Conservation (phyloP, 2,329 filamentous ascomycete genomes). For the Monosporascus sp. region DNA sequence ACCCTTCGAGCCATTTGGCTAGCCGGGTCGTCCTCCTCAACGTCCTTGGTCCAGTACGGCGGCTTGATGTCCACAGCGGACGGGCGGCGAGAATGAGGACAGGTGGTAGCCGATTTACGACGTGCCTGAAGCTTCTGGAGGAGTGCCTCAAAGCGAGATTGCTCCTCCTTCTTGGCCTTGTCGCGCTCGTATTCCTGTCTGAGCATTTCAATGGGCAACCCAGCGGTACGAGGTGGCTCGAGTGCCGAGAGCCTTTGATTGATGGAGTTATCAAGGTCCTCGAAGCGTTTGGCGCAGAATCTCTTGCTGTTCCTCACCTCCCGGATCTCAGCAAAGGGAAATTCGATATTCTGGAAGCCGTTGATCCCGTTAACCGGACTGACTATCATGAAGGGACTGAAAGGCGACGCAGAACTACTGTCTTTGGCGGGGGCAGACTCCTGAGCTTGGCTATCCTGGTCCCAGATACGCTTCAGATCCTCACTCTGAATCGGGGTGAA, state of each 20-base stretch:
- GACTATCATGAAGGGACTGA: neutral
- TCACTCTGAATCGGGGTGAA: neutral
- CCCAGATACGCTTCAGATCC: neutral
- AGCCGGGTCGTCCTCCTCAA: neutral
- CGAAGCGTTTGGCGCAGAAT: slow-evolving; percentile 10
- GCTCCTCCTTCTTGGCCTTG: neutral
- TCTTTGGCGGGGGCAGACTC: neutral
- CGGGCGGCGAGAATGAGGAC: neutral
- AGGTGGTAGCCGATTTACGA: slow-evolving; percentile 12
- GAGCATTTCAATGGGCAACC: slow-evolving; percentile 13
- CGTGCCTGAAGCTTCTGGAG: slow-evolving; percentile 18
- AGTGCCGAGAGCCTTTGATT: slow-evolving; percentile 9
- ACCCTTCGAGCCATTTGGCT: neutral
- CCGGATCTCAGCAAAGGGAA: slow-evolving; percentile 18
- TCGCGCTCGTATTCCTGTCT: slow-evolving; percentile 12
- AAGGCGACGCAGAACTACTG: neutral
- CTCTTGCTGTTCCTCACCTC: slow-evolving; percentile 12
- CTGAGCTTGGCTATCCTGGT: neutral
- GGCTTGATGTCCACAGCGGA: slow-evolving; percentile 1
- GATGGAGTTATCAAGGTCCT: slow-evolving; percentile 8
- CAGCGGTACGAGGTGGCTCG: slow-evolving; percentile 17
- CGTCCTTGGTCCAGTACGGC: slow-evolving; percentile 1
- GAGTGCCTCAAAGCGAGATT: slow-evolving; percentile 13
- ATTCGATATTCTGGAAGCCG: slow-evolving; percentile 1
- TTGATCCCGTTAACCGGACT: neutral